These are phyloP conservation scores for Hordeum marinum DNA, from an alignment of 176 grass and related monocot genomes.

Conservation along the genomic window DNA sequence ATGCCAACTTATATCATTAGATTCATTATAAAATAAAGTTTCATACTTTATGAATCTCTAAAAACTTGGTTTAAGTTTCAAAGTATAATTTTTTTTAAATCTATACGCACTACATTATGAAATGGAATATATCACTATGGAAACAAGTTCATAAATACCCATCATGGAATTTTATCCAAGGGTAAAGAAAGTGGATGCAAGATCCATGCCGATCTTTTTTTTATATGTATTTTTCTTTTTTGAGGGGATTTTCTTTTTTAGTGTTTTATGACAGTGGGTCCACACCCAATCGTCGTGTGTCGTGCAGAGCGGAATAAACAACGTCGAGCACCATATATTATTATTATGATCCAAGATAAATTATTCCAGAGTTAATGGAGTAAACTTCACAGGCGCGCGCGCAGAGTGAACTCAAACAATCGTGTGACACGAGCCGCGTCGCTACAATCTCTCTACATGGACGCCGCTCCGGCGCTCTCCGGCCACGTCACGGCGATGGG, in stretches of 20 bases:
- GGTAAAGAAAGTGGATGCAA: not conserved
- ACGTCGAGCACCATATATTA: not conserved
- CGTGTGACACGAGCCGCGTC: not conserved
- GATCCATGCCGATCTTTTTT: not conserved
- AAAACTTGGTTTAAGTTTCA: too few species aligned
- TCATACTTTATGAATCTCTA: too few species aligned
- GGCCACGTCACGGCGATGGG: constrained; percentile 76
- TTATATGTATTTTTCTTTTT: too few species aligned
- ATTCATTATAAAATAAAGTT: too few species aligned
- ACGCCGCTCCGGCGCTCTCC: constrained; percentile 19
- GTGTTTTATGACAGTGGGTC: too few species aligned
- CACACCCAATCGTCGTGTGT: not conserved
- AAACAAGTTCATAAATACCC: too few species aligned
- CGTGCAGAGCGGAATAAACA: not conserved
- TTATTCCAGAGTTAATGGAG: constrained; percentile 12
- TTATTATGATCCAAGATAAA: not conserved
- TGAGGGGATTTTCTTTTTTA: too few species aligned
- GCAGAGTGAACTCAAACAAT: not conserved
- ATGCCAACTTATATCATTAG: too few species aligned
- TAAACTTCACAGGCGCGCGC: not conserved
- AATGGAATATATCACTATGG: too few species aligned
- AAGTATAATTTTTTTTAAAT: too few species aligned
- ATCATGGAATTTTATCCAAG: too few species aligned
- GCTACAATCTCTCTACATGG: constrained; percentile 23
- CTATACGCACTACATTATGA: too few species aligned